Evolutionary conservation across 2,329 filamentous ascomycete species (phyloP), one percentile per base, ranked within the genome.

Genomic region (Furcasterigmium sp.): DNA sequence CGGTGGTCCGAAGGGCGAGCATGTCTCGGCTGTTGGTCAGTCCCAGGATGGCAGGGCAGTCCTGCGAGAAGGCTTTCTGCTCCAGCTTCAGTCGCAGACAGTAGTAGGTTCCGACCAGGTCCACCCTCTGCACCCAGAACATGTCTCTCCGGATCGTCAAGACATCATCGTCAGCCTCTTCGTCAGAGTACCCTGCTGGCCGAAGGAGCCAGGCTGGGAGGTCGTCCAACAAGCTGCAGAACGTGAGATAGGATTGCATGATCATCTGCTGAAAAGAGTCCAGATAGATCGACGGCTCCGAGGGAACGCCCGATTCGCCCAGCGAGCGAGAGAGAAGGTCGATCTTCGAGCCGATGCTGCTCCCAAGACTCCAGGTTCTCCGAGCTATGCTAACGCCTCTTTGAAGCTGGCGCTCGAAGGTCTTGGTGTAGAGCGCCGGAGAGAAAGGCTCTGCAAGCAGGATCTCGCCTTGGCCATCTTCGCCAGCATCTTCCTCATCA

Each of bases 71-170:
- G 14, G 42, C 45, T 1, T 39, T 25, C 2, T 25, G 25, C 1
- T 42, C 21, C 3, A 69, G 64, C 1, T 67, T 62, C 56, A 70
- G 68, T 4, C 62, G 55, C 5, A 70, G 45, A n/a, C 66, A 69
- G 19, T 70, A 61, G 15, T 62, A 56, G 0, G 65, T 63, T 8
- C 65, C 61, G 19, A 69, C 63, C 0, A 71, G 53, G 15, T 71
- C 69, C 0, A 64, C 64, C 10, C 56, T 59, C 37, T 70, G 68
- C 11, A 69, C 65, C 15, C 59, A 47, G 26, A 63, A 60, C 19
- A 43, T 38, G n/a, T 11, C 18, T 18, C 32, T n/a, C 10, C 32
- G 32, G n/a, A 17, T 7, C 11, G 8, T 10, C 17, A 35, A 15
- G 15, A 35, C 32, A 8, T n/a, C 15, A 20, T n/a, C 14, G 2